Base-by-base conservation (phyloP, 768 basidiomycete species). In the Paxillus involutus region DNA sequence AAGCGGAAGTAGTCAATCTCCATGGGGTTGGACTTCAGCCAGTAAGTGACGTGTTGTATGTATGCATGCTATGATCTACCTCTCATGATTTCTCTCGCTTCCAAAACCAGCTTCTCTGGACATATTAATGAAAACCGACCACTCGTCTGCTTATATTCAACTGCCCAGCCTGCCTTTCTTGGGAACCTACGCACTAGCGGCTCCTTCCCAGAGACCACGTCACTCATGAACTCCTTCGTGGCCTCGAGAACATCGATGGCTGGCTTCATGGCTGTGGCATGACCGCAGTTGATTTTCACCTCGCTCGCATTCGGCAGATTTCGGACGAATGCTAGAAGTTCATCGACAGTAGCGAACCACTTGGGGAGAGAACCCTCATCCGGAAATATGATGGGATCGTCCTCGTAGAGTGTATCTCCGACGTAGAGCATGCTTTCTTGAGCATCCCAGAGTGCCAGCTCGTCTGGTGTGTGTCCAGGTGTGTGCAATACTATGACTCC, bases 401-500 rank as follows among this genome's bases (percentile, higher is more conserved):
- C 64, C 59, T 84, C 82, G 56, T 84, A 83, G 41, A 82, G 66
- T 43, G 79, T 76, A 55, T 84, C 83, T 3, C 83, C 83, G 11
- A 81, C 79, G 46, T 81, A 84, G 1, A 82, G 67, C 80, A 82
- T 79, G 56, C 64, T 67, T 49, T 83, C 82, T 6, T 56, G 62
- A 12, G 63, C 67, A 51, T 83, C 79, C 68, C 80, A 84, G 4
- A 82, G 57, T 0, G 80, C 81, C n/a, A 82, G 64, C 58, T 81
- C 77, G 66, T 84, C 83, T 2, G 82, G 82, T 0, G 78, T 83
- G 53, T 84, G 83, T 26, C 82, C 81, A 0, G 82, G 81, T 0
- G 80, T 82, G 55, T 84, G 82, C 51, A 83, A 68, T 51, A 82
- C 68, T 3, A 56, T 71, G 24, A 84, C 57, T 1, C 73, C 75